These are phyloP conservation scores for Tylopilus sp. DNA, from an alignment of 1,284 basidiomycete genomes.

Conservation along the genomic window DNA sequence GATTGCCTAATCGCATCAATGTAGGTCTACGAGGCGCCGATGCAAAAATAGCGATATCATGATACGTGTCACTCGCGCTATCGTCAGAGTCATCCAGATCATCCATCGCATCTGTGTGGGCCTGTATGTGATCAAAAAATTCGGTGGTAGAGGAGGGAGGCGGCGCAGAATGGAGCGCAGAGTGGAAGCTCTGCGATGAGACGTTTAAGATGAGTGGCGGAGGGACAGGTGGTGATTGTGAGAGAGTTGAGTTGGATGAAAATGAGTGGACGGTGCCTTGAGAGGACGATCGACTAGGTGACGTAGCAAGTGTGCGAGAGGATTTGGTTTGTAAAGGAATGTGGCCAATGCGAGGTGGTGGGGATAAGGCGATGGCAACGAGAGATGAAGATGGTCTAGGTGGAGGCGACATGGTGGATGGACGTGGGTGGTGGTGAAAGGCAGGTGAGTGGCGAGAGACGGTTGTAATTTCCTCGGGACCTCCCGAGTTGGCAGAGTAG, in stretches of 20 bases:
- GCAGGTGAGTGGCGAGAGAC: constrained; percentile 12
- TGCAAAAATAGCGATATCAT: constrained; percentile 30
- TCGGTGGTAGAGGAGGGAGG: constrained; percentile 59
- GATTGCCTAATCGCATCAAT: constrained; percentile 44
- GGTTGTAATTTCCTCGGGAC: constrained; percentile 10
- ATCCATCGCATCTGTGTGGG: constrained; percentile 68
- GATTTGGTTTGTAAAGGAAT: constrained; percentile 20
- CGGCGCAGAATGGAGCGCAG: constrained; percentile 52
- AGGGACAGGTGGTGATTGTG: constrained; percentile 25
- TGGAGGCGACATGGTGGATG: constrained; percentile 51
- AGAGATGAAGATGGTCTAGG: constrained; percentile 48
- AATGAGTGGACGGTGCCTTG: constrained; percentile 33
- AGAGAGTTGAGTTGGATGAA: constrained; percentile 30
- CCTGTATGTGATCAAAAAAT: constrained; percentile 73
- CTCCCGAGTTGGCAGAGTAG: constrained; percentile 29
- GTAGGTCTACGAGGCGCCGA: constrained; percentile 33
- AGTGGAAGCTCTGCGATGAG: constrained; percentile 36
- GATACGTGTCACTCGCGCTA: constrained; percentile 33
- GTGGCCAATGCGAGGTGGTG: constrained; percentile 52
- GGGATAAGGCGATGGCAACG: constrained; percentile 41
- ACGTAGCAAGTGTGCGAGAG: constrained; percentile 21
- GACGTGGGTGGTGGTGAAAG: constrained; percentile 33
- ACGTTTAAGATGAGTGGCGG: constrained; percentile 40
- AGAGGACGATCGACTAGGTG: constrained; percentile 28
- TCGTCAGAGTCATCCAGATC: constrained; percentile 54